Base-by-base conservation (phyloP, 805 yeast species). In the Wickerhamomyces kurtzmanii region DNA sequence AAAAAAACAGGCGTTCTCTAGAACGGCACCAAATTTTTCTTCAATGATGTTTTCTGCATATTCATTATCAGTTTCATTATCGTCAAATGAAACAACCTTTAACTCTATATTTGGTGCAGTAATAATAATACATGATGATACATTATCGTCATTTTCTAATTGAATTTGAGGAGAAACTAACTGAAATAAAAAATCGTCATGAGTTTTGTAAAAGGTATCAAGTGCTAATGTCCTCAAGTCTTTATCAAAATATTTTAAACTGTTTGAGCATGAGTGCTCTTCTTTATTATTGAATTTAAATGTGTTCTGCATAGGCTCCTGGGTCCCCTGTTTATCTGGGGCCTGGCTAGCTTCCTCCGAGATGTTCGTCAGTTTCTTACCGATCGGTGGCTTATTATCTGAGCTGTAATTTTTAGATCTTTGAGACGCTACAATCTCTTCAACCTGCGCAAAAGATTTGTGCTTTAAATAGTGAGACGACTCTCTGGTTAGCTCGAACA, bases 111-210 rank as follows among this genome's bases (percentile, higher is more conserved):
- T 62, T 8, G 89, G 91, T 0, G 94, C 71, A 3, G 81, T 68
- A n/a, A 87, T 61, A 19, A 86, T 49, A 9, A 85, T 62, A 28
- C 82, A 71, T 3, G 80, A 59, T 23, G 71, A 73, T 3, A 60
- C 65, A 15, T 66, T 64, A 30, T 62, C 60, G 17, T 62, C 63
- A 11, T 71, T 60, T 26, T 70, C 63, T 15, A 80, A 42, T 47
- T 87, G 96, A 26, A 86, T 71, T 49, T 89, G 96, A 0, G 96
- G 95, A 16, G 84, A 71, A 5, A 79, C 58, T 23, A 89, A 59
- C 33, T 75, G 75, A 17, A 87, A 62, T 36, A 75, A 57, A 45
- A 74, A 80, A 23, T 80, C 71, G 29, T 75, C 71, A 23, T 51
- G 59, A 4, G 62, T 46, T 33, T 41, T 51, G 62, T 31, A 55